Evolutionary conservation across 352 stramenopile genomes (phyloP), one percentile per base, ranked within the genome.

Genomic region (Globisporangium emineosum): DNA sequence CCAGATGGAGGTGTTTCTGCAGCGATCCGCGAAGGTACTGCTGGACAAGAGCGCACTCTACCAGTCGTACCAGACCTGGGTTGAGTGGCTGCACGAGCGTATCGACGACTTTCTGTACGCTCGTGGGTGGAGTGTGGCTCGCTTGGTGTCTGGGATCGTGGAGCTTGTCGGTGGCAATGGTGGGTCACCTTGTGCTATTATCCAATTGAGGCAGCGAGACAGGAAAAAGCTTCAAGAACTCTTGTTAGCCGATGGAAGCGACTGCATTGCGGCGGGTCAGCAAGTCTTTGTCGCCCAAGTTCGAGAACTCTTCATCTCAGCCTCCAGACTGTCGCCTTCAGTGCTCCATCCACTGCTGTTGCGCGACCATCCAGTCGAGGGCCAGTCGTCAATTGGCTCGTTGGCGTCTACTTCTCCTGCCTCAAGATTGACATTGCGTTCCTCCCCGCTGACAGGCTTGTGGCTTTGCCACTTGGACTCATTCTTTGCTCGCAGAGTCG

Each of bases 41-140:
- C 40, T 61, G 30, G 30, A 61, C 30, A 50, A 50, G 2, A 5
- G 5, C 19, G n/a, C 30, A 37, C 56, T 61, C 17, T 32, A 51
- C 23, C 30, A 35, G 13, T 61, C 56, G 25, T 61, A 49, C 5
- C 19, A 49, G 19, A 40, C 56, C 4, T 50, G 21, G n/a, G 35
- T 61, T 12, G 30, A 61, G 17, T 61, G 56, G 56, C 37, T 61
- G 6, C 56, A 47, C 13, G 56, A 50, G 12, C 56, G 30, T 6
- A 30, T 61, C 5, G 56, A 61, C 12, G 35, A 35, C 5, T 15
- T 35, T 23, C 25, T 61, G 9, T 47, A 23, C 4, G 3, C 3
- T 52, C 25, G 9, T 4, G 56, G 29, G 6, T 61, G 30, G 33
- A 52, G n/a, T 10, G 1, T 47, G 8, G 35, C 32, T 2, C 56